These are phyloP conservation scores for Silene conica DNA, from an alignment of 148 eudicot genomes.

Conservation along the genomic window DNA sequence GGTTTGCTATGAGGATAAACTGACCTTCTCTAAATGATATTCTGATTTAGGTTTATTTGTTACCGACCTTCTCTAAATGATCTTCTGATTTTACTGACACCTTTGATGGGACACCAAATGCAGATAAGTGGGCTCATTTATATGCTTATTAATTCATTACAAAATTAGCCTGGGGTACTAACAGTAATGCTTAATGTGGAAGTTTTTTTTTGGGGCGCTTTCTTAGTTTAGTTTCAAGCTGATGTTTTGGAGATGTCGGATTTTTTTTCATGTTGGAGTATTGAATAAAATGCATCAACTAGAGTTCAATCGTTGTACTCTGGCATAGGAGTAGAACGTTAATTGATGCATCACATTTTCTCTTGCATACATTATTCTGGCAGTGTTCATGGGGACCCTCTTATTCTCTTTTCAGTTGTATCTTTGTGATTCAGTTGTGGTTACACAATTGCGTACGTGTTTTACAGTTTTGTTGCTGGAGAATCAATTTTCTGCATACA, in stretches of 20 bases:
- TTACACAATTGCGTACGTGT: neutral
- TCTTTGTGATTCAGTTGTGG: slow-evolving; percentile 34
- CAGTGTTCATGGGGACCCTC: neutral
- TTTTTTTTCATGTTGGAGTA: neutral
- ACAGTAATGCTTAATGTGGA: neutral
- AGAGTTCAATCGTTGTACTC: neutral
- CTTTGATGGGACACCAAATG: slow-evolving; percentile 9
- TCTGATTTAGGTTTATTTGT: slow-evolving; percentile 5
- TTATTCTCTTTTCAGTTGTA: too few relatives aligned
- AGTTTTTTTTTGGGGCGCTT: neutral
- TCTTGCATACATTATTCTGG: neutral
- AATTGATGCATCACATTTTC: neutral
- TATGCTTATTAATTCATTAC: neutral
- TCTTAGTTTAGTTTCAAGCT: neutral
- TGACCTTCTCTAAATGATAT: neutral
- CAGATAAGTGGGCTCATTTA: neutral
- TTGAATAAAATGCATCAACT: neutral
- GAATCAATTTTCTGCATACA: slow-evolving; percentile 67
- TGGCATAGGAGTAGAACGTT: neutral
- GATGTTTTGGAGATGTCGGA: slow-evolving; percentile 1
- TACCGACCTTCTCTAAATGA: slow-evolving; percentile 5
- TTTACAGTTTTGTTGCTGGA: neutral
- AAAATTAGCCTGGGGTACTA: neutral
- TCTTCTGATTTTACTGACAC: slow-evolving; percentile 20
- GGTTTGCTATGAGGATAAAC: slow-evolving; percentile 1